Evolutionary conservation across 1,284 basidiomycete genomes (phyloP).

Genomic region (Naganishia liquefaciens): DNA sequence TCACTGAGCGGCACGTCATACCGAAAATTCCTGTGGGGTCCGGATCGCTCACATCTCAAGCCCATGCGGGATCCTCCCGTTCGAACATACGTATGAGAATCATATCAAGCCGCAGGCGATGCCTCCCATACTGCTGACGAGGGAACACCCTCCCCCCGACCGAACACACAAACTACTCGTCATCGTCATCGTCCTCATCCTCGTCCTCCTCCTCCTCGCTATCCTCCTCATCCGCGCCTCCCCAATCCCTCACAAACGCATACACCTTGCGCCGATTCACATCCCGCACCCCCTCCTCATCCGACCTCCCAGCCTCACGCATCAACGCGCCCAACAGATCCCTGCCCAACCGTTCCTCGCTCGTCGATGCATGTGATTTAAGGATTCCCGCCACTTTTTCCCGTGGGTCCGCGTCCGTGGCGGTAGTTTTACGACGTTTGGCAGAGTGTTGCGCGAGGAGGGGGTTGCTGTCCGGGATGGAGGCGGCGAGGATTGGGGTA

Average conservation of each 20-base stretch:
- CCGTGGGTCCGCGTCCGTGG: slow-evolving; percentile 51
- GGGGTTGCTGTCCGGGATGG: slow-evolving; percentile 29
- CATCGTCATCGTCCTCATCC: slow-evolving; percentile 27
- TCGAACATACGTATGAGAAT: no score
- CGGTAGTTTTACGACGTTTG: slow-evolving; percentile 36
- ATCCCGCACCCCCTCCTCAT: slow-evolving; percentile 28
- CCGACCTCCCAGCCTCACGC: slow-evolving; percentile 19
- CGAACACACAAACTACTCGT: no score
- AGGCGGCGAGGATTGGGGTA: slow-evolving; percentile 39
- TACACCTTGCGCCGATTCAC: slow-evolving; percentile 30
- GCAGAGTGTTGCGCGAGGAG: slow-evolving; percentile 6
- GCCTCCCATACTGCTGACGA: no score
- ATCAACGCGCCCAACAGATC: slow-evolving; percentile 34
- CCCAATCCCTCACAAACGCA: slow-evolving; percentile 32
- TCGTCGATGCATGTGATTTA: not conserved
- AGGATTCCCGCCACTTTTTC: slow-evolving; percentile 26
- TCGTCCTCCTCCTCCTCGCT: slow-evolving; percentile 30
- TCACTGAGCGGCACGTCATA: no score
- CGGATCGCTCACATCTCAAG: no score
- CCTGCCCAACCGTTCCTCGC: slow-evolving; percentile 21
- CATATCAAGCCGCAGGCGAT: no score
- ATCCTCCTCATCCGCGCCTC: slow-evolving; percentile 33
- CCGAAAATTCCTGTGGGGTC: no score
- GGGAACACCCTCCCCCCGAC: no score
- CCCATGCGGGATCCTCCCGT: no score